Percentiles rank a stretch among this genome's conserved stretches.
phyloP scores from a whole-genome alignment of 257 asterid species.

The Penstemon davidsonii region DNA sequence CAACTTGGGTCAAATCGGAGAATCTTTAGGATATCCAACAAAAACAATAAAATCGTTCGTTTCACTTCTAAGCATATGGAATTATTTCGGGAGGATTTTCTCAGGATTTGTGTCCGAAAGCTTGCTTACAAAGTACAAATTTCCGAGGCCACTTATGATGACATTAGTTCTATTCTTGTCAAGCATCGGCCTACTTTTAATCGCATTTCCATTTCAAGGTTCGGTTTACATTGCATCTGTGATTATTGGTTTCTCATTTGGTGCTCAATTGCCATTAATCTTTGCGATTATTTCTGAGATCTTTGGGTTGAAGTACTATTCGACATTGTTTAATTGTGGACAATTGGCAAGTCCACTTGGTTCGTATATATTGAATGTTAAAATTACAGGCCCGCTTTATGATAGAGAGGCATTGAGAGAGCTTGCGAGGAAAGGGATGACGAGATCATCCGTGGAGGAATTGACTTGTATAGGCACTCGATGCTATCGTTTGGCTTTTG shows the following conservation, averaged over 20 bases:
- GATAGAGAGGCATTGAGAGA: conserved; percentile 65
- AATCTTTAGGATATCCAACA: conserved; percentile 67
- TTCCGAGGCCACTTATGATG: conserved; percentile 72
- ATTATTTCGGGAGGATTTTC: conserved; percentile 72
- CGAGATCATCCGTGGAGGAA: conserved; percentile 52
- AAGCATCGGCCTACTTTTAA: conserved; percentile 57
- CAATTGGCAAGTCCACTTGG: conserved; percentile 80
- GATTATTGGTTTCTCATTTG: conserved; percentile 76
- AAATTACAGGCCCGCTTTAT: conserved; percentile 59
- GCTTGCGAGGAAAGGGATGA: conserved; percentile 51
- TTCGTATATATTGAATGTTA: conserved; percentile 65
- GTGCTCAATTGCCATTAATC: conserved; percentile 65
- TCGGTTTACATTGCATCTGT: conserved; percentile 64
- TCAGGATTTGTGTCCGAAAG: conserved; percentile 70
- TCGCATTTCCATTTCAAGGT: conserved; percentile 69
- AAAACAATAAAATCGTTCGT: conserved; percentile 62
- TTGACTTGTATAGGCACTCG: conserved; percentile 54
- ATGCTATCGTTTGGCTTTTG: conserved; percentile 55
- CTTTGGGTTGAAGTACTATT: conserved; percentile 65
- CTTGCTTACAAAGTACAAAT: conserved; percentile 51
- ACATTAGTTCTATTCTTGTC: conserved; percentile 62
- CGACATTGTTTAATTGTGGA: conserved; percentile 77
- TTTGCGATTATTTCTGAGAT: conserved; percentile 69
- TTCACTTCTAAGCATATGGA: conserved; percentile 78
- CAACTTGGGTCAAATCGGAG: conserved; percentile 79